These are phyloP conservation scores for Saposhnikovia divaricata DNA, from an alignment of 129 eudicot species.

Conservation along the genomic window DNA sequence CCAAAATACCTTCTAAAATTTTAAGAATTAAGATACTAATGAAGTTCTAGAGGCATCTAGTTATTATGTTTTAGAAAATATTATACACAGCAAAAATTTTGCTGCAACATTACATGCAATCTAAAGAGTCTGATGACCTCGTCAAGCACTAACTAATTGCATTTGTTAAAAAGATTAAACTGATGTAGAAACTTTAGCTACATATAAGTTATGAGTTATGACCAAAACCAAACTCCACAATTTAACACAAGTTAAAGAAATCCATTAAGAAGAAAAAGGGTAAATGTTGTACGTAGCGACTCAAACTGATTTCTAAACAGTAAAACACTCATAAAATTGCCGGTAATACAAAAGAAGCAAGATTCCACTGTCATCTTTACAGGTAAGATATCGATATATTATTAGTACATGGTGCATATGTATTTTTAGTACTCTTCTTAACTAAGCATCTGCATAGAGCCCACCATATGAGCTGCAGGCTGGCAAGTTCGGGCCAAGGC, in stretches of 20 bases:
- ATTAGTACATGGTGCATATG: not conserved
- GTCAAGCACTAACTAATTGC: not conserved
- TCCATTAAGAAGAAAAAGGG: not conserved
- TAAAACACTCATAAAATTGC: not conserved
- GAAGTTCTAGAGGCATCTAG: no score
- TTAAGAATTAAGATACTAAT: no score
- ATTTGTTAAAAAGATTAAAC: not conserved
- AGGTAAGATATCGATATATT: not conserved
- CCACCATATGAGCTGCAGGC: slow-evolving; percentile 13
- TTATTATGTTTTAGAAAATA: no score
- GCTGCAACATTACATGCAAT: not conserved
- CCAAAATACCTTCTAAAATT: no score
- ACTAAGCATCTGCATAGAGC: slow-evolving; percentile 19
- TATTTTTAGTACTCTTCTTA: not conserved
- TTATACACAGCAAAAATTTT: not conserved
- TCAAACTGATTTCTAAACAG: not conserved
- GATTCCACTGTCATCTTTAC: slow-evolving; percentile 5
- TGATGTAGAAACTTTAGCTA: not conserved
- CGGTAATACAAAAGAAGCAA: not conserved
- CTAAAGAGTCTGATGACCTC: not conserved
- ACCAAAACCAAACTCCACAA: not conserved
- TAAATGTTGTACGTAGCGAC: not conserved
- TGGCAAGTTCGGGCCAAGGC: slow-evolving; percentile 12
- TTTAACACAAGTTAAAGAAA: not conserved
- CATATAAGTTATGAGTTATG: not conserved